Base-by-base conservation (phyloP, 148 eudicot species). In the Spergularia marina region DNA sequence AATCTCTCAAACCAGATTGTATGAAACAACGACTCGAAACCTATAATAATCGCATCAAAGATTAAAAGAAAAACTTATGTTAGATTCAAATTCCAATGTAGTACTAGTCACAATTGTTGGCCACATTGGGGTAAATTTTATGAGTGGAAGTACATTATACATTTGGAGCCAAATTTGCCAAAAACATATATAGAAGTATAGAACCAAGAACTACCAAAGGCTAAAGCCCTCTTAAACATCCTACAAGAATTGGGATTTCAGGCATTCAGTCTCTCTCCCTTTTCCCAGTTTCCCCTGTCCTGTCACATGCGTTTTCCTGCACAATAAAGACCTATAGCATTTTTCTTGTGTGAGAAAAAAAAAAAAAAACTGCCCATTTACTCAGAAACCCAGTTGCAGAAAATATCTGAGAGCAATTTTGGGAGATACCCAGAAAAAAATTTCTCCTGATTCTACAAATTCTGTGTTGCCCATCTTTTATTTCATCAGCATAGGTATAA, bases 221-320 rank as follows among this genome's bases (percentile, higher is more conserved):
- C 58, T 55, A 55, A 55, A 55, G 6, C 58, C 58, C 58, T 55
- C 58, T 44, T 30, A 53, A 53, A 53, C 56, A 53, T 53, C 17
- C 58, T 55, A 6, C 7, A 6, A 44, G 49, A 9, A 44, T 44
- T 44, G 10, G 49, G 49, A 44, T 44, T 44, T 44, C 41, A 62
- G 40, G 40, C 25, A 62, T n/a, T 10, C 13, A 62, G 30, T n/a
- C 49, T 9, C 10, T 44, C 10, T 9, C 49, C 7, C 49, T 30
- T 30, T 17, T 40, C 49, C 39, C 36, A 65, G 21, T 65, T 39
- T 65, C 20, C 20, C 49, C 25, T 65, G 8, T 65, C 69, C 69
- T 65, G 69, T 65, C 69, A 65, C 49, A 65, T 65, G 69, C 69
- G 53, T 65, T 65, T 65, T 65, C 52, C 69, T 65, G 69, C 69